Base-by-base conservation (phyloP, 2,329 filamentous ascomycete genomes). In the Diaporthe vaccinii region DNA sequence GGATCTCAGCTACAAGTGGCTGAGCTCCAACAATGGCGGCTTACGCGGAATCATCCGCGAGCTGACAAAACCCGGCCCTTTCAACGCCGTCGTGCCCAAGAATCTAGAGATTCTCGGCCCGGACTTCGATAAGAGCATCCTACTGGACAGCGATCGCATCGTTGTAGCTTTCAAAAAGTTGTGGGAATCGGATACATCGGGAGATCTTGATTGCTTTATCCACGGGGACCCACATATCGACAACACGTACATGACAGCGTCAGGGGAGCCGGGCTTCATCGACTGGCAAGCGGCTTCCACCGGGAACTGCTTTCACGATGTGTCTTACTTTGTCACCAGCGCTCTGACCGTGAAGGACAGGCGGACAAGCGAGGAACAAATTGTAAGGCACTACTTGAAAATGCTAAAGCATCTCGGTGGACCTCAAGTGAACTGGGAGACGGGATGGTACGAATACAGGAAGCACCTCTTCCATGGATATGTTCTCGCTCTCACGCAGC, bases 311-410 rank as follows among this genome's bases (percentile, higher is more conserved):
- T 62, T 62, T 14, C 58, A 62, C 58, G 58, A 62, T 28, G 58
- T 62, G 12, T 62, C 58, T 28, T 62, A 62, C 41, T 62, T 62
- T 20, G 58, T 62, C 58, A 44, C 58, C 14, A 62, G 58, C n/a
- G 36, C 58, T 17, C 36, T 62, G 12, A 44, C 36, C 2, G 58
- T 62, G 36, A 36, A 62, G 7, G 58, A 62, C 58, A 62, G 58
- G 36, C 36, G 58, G 4, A n/a, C n/a, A 5, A 62, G n/a, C 36
- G 58, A 62, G 8, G 15, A 44, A 28, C 36, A 25, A 6, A 44
- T 62, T 28, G n/a, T 62, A 3, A 44, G 36, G 8, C 58, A 44
- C 36, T 62, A 62, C 28, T 22, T 62, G 14, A 14, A 62, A 62
- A 20, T 36, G 14, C 58, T 62, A 22, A 8, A 12, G 2, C 25